Evolutionary conservation across 2,329 filamentous ascomycete species (phyloP).

Genomic region (Aspergillus pseudoglaucus): DNA sequence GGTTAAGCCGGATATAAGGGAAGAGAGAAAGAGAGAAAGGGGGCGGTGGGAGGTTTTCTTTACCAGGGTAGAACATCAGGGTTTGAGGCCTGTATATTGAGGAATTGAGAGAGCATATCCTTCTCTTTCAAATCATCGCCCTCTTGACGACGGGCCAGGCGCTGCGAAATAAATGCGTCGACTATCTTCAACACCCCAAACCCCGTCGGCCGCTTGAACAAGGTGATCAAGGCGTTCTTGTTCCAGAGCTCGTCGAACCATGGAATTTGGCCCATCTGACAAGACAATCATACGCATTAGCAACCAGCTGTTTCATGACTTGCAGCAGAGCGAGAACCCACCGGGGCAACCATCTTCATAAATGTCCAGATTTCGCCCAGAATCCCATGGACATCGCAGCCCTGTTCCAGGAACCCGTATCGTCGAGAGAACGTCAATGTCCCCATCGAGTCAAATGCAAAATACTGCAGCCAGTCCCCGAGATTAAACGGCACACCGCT

Average conservation of each 20-base stretch:
- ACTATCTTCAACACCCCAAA: no score
- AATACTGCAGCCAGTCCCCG: constrained; percentile 23
- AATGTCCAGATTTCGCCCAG: constrained; percentile 26
- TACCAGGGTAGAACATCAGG: constrained; percentile 22
- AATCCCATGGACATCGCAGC: constrained; percentile 33
- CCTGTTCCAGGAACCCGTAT: constrained; percentile 39
- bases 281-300: no score
- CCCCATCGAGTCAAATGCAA: constrained; percentile 37
- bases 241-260: constrained; percentile 20
- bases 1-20: no score
- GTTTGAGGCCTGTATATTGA: constrained; percentile 19
- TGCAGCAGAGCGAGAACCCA: no score
- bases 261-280: constrained; percentile 23
- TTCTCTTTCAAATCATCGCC: no score
- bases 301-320: no score
- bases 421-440: constrained; percentile 36
- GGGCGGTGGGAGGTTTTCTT: no score
- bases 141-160: no score
- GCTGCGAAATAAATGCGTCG: no score
- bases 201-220: no score
- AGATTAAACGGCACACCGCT: constrained; percentile 6
- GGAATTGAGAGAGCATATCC: constrained; percentile 27
- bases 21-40: no score
- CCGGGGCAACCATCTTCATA: constrained; percentile 22
- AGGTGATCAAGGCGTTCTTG: no score